Base-by-base conservation (phyloP, 768 basidiomycete species). In the Gloeostereum incarnatum region DNA sequence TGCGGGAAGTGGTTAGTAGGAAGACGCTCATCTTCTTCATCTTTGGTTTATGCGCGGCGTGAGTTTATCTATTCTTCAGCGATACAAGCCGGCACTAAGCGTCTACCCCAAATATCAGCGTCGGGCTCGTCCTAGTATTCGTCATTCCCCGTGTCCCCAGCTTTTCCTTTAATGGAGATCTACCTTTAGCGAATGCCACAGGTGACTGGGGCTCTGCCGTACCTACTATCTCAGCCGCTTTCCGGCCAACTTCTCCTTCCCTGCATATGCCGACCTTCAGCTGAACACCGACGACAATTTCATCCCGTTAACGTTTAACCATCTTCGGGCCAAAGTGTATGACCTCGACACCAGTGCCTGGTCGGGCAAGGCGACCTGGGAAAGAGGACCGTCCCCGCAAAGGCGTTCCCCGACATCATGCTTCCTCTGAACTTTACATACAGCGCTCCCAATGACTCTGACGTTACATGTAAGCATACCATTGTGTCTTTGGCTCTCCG, bases 211-310 rank as follows among this genome's bases (percentile, higher is more conserved):
- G 73, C 35, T 48, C 62, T 14, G 68, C 72, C 5, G 61, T 86
- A 31, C 69, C 75, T 2, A 68, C 67, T 24, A 94, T 97, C 63
- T 78, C 72, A 35, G 26, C 24, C 76, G 86, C 41, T 57, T 66
- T 1, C 91, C 90, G 0, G 80, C 92, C 39, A 94, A 94, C 59
- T 97, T 94, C 59, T 76, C 82, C 24, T 97, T 97, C 68, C 74
- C 84, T 3, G 87, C 80, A 0, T 66, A 68, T 31, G 75, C 89
- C 13, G 68, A 80, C 16, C 63, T 97, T 8, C 72, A 88, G 59
- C 68, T 87, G 35, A 75, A 94, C 59, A 90, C 88, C 6, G 63
- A 60, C 10, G 60, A 61, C 48, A 92, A 85, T 50, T 85, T 75
- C 52, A 64, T 94, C 9, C 91, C 92, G 3, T 54, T 92, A 33